Conservation (phyloP, 768 basidiomycete genomes). For the Fibroporia radiculosa region DNA sequence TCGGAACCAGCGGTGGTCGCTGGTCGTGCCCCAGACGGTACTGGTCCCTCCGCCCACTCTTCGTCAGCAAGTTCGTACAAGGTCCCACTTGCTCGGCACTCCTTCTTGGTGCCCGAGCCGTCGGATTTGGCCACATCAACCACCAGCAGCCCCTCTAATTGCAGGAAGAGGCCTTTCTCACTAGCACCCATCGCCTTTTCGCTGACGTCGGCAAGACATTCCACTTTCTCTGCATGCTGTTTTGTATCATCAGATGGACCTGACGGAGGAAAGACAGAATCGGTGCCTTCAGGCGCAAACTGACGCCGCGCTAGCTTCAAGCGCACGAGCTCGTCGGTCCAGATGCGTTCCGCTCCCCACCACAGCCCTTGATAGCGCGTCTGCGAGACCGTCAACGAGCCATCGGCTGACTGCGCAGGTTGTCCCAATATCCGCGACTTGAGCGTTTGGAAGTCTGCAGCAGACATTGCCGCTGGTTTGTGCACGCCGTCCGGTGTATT, state of each 20-base stretch:
- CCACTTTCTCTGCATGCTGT: constrained; percentile 20
- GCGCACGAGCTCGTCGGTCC: constrained; percentile 79
- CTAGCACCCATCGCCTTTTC: constrained; percentile 36
- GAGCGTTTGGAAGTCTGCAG: neutral
- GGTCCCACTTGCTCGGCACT: constrained; percentile 65
- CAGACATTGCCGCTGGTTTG: neutral
- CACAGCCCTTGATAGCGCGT: constrained; percentile 72
- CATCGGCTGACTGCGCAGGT: constrained; percentile 10
- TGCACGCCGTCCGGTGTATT: neutral
- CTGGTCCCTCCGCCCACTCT: constrained; percentile 62
- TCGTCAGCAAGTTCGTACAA: constrained; percentile 73
- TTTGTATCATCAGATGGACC: constrained; percentile 33
- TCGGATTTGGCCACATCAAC: constrained; percentile 41
- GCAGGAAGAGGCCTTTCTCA: constrained; percentile 65
- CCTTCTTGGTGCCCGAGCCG: constrained; percentile 35
- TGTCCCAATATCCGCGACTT: constrained; percentile 16
- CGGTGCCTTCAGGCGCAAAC: constrained; percentile 59
- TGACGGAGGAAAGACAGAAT: constrained; percentile 52
- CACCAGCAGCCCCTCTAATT: constrained; percentile 55
- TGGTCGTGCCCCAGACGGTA: neutral
- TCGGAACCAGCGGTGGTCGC: neutral
- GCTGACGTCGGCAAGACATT: constrained; percentile 8
- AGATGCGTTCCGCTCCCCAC: constrained; percentile 88
- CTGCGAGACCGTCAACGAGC: constrained; percentile 35
- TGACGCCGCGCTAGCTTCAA: constrained; percentile 62